phyloP scores from a whole-genome alignment of 2,329 filamentous ascomycete genomes.

The Xylaria hypoxylon region DNA sequence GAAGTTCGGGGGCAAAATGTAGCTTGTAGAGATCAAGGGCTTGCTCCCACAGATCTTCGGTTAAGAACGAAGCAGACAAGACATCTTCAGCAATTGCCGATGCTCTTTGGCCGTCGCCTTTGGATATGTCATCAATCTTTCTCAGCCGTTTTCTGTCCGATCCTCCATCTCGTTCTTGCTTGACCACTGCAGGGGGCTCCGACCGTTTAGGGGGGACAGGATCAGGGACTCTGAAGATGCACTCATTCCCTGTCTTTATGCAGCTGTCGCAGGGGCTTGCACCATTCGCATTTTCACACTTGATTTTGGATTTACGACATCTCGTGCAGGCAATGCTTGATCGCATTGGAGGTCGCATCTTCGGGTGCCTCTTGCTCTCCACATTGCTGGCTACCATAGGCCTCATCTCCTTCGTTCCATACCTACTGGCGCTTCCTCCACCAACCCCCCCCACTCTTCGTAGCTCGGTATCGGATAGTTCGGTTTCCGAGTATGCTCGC shows the following conservation, averaged over 20 bases:
- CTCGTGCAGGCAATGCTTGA: constrained; percentile 83
- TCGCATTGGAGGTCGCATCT: constrained; percentile 70
- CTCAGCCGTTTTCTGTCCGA: constrained; percentile 63
- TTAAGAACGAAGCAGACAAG: constrained; percentile 71
- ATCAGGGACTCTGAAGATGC: constrained; percentile 71
- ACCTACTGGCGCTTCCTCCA: constrained; percentile 42
- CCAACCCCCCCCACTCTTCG: constrained; percentile 41
- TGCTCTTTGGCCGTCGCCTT: constrained; percentile 53
- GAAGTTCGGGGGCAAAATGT: constrained; percentile 78
- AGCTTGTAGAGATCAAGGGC: constrained; percentile 77
- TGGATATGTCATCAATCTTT: constrained; percentile 58
- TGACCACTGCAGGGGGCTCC: constrained; percentile 53
- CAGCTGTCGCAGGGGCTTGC: constrained; percentile 80
- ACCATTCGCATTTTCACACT: constrained; percentile 83
- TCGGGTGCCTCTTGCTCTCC: constrained; percentile 57
- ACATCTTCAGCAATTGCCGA: constrained; percentile 65
- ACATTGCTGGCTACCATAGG: constrained; percentile 50
- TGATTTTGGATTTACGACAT: constrained; percentile 85
- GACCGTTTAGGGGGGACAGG: constrained; percentile 57
- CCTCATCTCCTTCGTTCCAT: constrained; percentile 50
- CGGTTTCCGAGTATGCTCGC: constrained; percentile 44
- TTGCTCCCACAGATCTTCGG: constrained; percentile 73
- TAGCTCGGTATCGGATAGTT: constrained; percentile 45
- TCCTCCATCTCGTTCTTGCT: constrained; percentile 57
- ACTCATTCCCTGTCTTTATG: constrained; percentile 76